Evolutionary conservation across 768 basidiomycete species (phyloP).

Genomic region (Boletus sp.): DNA sequence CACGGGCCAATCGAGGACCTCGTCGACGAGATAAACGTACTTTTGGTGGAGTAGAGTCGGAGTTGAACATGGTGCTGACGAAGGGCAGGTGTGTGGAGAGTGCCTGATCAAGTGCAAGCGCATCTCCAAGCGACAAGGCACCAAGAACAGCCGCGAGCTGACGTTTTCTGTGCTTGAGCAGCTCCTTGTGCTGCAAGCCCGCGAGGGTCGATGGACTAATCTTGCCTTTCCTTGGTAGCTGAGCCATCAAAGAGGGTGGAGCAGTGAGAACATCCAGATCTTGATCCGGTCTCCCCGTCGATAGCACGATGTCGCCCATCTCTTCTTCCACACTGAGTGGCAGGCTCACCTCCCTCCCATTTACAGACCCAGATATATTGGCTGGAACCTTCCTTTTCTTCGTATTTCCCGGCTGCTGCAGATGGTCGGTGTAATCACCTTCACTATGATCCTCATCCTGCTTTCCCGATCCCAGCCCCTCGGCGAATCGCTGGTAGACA

Average conservation of each 20-base stretch:
- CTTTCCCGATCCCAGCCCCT: slow-evolving; percentile 25
- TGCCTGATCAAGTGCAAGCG: slow-evolving; percentile 75
- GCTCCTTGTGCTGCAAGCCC: slow-evolving; percentile 72
- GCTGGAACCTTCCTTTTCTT: slow-evolving; percentile 88
- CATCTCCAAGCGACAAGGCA: slow-evolving; percentile 61
- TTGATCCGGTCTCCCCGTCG: slow-evolving; percentile 24
- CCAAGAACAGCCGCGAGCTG: slow-evolving; percentile 71
- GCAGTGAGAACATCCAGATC: slow-evolving; percentile 21
- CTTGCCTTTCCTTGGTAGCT: slow-evolving; percentile 38
- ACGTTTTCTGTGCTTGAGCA: slow-evolving; percentile 62
- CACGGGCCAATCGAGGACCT: slow-evolving; percentile 49
- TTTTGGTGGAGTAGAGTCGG: slow-evolving; percentile 30
- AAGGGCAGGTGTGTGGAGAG: slow-evolving; percentile 46
- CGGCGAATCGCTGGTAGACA: slow-evolving; percentile 25
- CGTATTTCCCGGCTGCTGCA: slow-evolving; percentile 76
- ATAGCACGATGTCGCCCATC: slow-evolving; percentile 27
- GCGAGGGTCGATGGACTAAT: slow-evolving; percentile 60
- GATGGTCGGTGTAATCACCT: slow-evolving; percentile 64
- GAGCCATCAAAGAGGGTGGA: slow-evolving; percentile 19
- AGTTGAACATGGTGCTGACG: slow-evolving; percentile 35
- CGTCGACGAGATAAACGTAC: slow-evolving; percentile 56
- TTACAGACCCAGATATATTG: slow-evolving; percentile 43
- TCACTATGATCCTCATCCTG: slow-evolving; percentile 55
- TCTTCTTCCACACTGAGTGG: slow-evolving; percentile 45
- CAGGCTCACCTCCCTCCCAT: slow-evolving; percentile 42